A percentile compares a stretch with the other conserved stretches of the same genome.
phyloP scores from a whole-genome alignment of 257 asterid species.

The Plantago ovata region DNA sequence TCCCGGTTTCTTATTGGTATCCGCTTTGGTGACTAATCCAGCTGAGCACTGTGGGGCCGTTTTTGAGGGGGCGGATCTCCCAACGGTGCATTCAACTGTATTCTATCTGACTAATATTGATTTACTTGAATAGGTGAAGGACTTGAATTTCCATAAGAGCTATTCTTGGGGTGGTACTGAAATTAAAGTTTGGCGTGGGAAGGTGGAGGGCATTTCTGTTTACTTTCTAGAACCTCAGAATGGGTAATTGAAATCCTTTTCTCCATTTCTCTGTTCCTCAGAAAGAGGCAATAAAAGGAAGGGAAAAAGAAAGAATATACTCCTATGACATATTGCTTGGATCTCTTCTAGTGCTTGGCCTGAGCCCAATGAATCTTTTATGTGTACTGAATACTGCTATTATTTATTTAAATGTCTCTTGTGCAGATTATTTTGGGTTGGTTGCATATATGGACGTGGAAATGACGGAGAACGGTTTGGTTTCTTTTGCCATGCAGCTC shows the following conservation, averaged over 20 bases:
- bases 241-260: conserved; percentile 59
- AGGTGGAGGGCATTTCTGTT: conserved; percentile 92
- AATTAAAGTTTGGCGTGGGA: conserved; percentile 90
- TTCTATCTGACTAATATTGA: conserved; percentile 3
- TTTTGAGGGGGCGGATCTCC: too few species aligned
- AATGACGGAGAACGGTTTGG: conserved; percentile 92
- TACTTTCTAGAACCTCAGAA: conserved; percentile 97
- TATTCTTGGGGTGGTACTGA: conserved; percentile 89
- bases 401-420: conserved; percentile 21
- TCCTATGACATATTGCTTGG: conserved; percentile 3
- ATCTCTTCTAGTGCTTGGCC: not conserved
- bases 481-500: conserved; percentile 95
- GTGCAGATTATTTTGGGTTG: conserved; percentile 76
- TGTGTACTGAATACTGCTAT: conserved; percentile 7
- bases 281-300: not conserved
- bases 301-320: not conserved
- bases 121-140: conserved; percentile 67
- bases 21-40: too few species aligned
- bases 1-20: too few species aligned
- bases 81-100: too few species aligned
- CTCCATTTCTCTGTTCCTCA: not conserved
- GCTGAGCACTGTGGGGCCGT: too few species aligned
- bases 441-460: conserved; percentile 75
- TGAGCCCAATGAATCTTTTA: not conserved
- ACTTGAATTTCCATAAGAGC: conserved; percentile 68